Percentiles rank a stretch among this genome's conserved stretches.
Evolutionary conservation across 768 basidiomycete genomes (phyloP).

Genomic region (Phallus indusiatus): DNA sequence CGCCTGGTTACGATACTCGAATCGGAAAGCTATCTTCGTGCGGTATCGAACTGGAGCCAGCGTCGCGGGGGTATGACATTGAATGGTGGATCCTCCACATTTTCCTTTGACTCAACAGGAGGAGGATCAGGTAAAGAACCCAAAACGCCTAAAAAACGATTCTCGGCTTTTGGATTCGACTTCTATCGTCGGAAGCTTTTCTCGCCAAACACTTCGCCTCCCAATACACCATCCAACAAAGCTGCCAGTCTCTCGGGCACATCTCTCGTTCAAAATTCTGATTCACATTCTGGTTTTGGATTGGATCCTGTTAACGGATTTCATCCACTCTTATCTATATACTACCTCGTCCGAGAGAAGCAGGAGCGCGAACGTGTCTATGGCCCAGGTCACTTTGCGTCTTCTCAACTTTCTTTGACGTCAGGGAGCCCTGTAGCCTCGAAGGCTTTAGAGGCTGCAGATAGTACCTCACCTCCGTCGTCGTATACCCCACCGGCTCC

Average conservation of each 20-base stretch:
- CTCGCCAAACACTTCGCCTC: constrained; percentile 34
- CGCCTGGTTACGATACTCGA: constrained; percentile 64
- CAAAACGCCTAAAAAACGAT: constrained; percentile 65
- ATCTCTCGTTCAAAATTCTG: constrained; percentile 25
- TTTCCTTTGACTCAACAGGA: constrained; percentile 37
- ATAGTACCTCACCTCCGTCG: background rate
- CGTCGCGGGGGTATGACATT: constrained; percentile 9
- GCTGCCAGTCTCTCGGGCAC: constrained; percentile 20
- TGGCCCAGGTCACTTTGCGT: constrained; percentile 89
- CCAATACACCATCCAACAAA: constrained; percentile 42
- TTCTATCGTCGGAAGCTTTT: constrained; percentile 89
- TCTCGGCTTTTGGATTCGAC: constrained; percentile 72
- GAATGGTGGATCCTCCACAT: constrained; percentile 35
- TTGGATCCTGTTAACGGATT: constrained; percentile 86
- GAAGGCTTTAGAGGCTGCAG: constrained; percentile 4
- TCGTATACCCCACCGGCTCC: constrained; percentile 11
- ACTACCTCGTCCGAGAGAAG: constrained; percentile 93
- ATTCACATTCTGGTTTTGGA: constrained; percentile 31
- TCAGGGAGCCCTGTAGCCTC: background rate
- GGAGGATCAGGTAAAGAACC: constrained; percentile 7
- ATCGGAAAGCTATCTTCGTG: constrained; percentile 65
- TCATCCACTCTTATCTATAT: constrained; percentile 93
- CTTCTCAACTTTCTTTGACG: constrained; percentile 68
- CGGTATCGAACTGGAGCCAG: constrained; percentile 72
- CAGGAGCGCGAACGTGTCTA: constrained; percentile 90